Conservation (phyloP, 2,329 filamentous ascomycete genomes). For the Hypomyces rosellus region DNA sequence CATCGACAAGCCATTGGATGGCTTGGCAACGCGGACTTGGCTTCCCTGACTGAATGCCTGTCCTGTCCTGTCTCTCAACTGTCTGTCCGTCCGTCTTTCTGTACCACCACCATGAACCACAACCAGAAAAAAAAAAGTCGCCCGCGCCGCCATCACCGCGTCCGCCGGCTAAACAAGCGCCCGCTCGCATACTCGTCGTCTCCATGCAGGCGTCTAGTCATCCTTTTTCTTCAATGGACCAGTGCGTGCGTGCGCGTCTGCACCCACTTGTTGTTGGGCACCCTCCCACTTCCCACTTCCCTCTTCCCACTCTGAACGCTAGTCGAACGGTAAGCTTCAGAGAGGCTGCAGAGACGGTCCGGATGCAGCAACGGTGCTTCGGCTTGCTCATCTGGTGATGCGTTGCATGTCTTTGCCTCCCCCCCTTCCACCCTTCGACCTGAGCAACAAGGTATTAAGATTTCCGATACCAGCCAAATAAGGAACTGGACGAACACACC, state of each 20-base stretch:
- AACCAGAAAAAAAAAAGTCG: neutral
- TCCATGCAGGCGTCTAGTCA: neutral
- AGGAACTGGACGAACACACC: constrained; percentile 7
- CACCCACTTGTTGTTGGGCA: neutral
- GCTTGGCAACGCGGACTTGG: too few species aligned
- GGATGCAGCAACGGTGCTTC: constrained; percentile 10
- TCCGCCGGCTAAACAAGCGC: constrained; percentile 12
- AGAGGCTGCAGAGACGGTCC: constrained; percentile 1
- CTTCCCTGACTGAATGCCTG: too few species aligned
- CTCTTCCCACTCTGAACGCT: too few species aligned
- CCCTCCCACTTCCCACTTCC: neutral
- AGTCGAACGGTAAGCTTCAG: neutral
- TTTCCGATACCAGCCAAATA: constrained; percentile 1
- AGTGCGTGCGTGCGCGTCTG: neutral
- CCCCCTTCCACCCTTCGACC: neutral
- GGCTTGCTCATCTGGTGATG: constrained; percentile 9
- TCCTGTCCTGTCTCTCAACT: too few species aligned
- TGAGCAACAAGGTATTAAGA: neutral
- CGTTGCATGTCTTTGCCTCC: constrained; percentile 3
- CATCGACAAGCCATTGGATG: too few species aligned
- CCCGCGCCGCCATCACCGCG: constrained; percentile 1
- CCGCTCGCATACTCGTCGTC: constrained; percentile 7
- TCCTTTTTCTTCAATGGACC: neutral
- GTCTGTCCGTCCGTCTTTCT: too few species aligned
- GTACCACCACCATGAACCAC: too few species aligned